These are phyloP conservation scores for Salix arbutifolia DNA, from an alignment of 345 rosid genomes.

Conservation along the genomic window DNA sequence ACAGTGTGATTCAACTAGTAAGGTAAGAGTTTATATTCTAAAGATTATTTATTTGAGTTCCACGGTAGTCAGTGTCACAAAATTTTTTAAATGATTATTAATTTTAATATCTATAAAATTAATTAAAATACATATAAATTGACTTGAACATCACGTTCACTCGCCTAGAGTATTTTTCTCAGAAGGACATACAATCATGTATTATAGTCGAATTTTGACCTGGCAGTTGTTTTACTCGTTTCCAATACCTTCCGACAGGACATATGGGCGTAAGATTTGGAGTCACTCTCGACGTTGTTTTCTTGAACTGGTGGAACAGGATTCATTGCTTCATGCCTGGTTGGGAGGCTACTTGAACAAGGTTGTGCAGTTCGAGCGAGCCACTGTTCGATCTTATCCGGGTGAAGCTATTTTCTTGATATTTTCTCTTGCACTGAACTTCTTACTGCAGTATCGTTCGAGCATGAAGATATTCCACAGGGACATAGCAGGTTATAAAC, in stretches of 20 bases:
- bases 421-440: neutral
- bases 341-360: neutral
- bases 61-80: accelerated
- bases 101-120: too few species aligned
- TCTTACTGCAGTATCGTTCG: too few species aligned
- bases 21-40: too few species aligned
- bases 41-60: too few species aligned
- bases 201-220: too few species aligned
- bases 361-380: conserved; percentile 6
- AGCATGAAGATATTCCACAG: too few species aligned
- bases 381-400: conserved; percentile 8
- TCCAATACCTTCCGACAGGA: neutral
- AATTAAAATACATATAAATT: too few species aligned
- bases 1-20: too few species aligned
- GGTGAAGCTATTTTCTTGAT: neutral
- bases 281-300: too few species aligned
- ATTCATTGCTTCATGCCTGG: conserved; percentile 7
- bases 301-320: conserved; percentile 8
- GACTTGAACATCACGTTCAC: neutral
- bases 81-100: accelerated
- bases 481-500: conserved; percentile 15
- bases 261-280: conserved; percentile 25
- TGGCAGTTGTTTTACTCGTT: neutral
- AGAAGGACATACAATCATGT: neutral
- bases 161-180: neutral